Base-by-base conservation (phyloP, 2,329 filamentous ascomycete genomes). In the Chlorencoelia australis region DNA sequence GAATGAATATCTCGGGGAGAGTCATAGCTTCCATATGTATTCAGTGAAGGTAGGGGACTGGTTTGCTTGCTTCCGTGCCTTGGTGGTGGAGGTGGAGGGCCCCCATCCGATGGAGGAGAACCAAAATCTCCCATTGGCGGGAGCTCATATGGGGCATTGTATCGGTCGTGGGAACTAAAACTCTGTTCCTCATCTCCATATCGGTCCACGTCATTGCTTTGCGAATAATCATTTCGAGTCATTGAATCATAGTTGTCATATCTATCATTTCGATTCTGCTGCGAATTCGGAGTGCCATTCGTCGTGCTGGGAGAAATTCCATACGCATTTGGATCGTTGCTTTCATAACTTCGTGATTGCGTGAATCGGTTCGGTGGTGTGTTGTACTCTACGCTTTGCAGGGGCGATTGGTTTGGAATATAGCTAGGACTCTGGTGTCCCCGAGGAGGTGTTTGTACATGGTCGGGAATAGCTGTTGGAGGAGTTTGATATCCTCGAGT, bases 391-490 rank as follows among this genome's bases (percentile, higher is more conserved):
- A 66, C 50, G 32, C 59, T 57, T 47, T 74, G 71, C 18, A 71
- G 50, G 13, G 70, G 68, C n/a, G 71, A 67, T 41, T 74, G 70
- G 13, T 55, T 67, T 6, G 68, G 58, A n/a, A 68, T 53, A 43
- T 64, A 67, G 4, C 53, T 54, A 14, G 64, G 49, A 19, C 61
- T 67, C 6, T 63, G 63, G 29, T 70, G 67, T 10, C 59, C 50
- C 33, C 69, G 64, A 21, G 69, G 51, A 11, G 68, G 65, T 6
- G 65, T 65, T 39, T 66, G 65, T 15, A 58, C 49, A 30, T 63
- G 61, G 28, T 71, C 67, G n/a, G 59, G 55, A 27, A 59, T 49
- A 7, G 57, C 34, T 15, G 69, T 62, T 26, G 66, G 55, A 21
- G 53, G 41, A 13, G 33, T 24, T 10, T 37, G 32, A 32, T 44